Conservation (phyloP, 805 yeast species). For the Candida morakotiae region DNA sequence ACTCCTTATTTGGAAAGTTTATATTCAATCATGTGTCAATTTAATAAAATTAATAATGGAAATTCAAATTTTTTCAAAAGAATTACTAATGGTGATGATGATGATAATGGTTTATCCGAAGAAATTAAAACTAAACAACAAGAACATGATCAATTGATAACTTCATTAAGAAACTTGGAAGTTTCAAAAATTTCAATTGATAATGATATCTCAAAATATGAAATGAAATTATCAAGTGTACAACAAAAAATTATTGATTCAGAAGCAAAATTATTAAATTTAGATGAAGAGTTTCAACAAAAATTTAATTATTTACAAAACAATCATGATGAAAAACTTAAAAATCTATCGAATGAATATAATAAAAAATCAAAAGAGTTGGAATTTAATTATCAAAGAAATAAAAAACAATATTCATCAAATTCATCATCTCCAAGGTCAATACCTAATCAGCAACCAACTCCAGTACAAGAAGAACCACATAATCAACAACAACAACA, state of each 20-base stretch:
- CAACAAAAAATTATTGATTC: slow-evolving; percentile 5
- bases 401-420: neutral
- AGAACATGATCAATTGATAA: slow-evolving; percentile 11
- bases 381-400: slow-evolving; percentile 6
- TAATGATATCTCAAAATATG: slow-evolving; percentile 15
- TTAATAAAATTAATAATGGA: slow-evolving; percentile 41
- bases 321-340: slow-evolving; percentile 5
- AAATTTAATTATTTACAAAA: slow-evolving; percentile 3
- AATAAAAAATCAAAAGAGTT: slow-evolving; percentile 4
- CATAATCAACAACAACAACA: neutral
- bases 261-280: slow-evolving; percentile 3
- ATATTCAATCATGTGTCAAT: slow-evolving; percentile 73
- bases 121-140: slow-evolving; percentile 12
- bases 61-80: slow-evolving; percentile 29
- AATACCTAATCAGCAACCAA: slow-evolving; percentile 10
- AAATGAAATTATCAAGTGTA: slow-evolving; percentile 12
- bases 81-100: neutral
- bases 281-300: slow-evolving; percentile 5
- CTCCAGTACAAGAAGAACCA: slow-evolving; percentile 3
- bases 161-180: slow-evolving; percentile 14
- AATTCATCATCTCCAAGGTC: slow-evolving; percentile 4
- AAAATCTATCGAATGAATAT: slow-evolving; percentile 1
- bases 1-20: slow-evolving; percentile 89
- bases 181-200: slow-evolving; percentile 17
- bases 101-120: too few relatives aligned